These are phyloP conservation scores for Tausonia pullulans DNA, from an alignment of 1,284 basidiomycete species.

Conservation along the genomic window DNA sequence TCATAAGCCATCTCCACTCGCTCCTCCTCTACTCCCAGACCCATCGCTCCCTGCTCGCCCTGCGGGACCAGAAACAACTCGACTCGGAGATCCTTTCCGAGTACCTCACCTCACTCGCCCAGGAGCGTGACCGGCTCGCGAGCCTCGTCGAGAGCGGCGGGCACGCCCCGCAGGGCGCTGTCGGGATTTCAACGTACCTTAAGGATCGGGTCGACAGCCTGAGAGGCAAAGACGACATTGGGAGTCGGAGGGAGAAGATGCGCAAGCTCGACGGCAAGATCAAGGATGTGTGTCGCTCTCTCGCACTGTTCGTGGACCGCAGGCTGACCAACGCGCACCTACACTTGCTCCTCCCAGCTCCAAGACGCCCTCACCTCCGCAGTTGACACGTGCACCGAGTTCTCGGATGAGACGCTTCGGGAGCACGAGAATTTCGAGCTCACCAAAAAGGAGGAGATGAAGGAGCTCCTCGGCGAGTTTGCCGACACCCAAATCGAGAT, in stretches of 20 bases:
- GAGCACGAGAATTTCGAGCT: constrained; percentile 85
- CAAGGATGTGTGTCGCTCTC: constrained; percentile 57
- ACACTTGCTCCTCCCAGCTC: constrained; percentile 43
- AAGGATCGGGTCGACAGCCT: constrained; percentile 85
- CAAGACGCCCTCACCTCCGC: constrained; percentile 92
- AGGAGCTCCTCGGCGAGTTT: constrained; percentile 76
- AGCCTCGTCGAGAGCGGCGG: constrained; percentile 63
- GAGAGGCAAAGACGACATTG: constrained; percentile 84
- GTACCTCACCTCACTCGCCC: constrained; percentile 80
- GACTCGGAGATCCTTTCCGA: constrained; percentile 97
- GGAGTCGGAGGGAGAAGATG: constrained; percentile 76
- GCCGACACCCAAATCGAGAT: constrained; percentile 92
- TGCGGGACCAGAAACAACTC: constrained; percentile 95
- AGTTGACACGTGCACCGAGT: constrained; percentile 88
- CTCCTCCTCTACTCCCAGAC: constrained; percentile 77
- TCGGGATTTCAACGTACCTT: constrained; percentile 79
- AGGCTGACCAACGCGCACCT: neutral
- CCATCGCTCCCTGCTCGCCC: constrained; percentile 79
- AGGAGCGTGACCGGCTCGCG: constrained; percentile 82
- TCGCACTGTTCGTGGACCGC: neutral
- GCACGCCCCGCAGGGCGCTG: constrained; percentile 48
- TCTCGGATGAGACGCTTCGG: constrained; percentile 82
- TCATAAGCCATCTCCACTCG: constrained; percentile 79
- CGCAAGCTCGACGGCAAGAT: constrained; percentile 84
- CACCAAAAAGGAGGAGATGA: constrained; percentile 88